phyloP scores from a whole-genome alignment of 352 stramenopile species.

The Phytophthora hibernalis region DNA sequence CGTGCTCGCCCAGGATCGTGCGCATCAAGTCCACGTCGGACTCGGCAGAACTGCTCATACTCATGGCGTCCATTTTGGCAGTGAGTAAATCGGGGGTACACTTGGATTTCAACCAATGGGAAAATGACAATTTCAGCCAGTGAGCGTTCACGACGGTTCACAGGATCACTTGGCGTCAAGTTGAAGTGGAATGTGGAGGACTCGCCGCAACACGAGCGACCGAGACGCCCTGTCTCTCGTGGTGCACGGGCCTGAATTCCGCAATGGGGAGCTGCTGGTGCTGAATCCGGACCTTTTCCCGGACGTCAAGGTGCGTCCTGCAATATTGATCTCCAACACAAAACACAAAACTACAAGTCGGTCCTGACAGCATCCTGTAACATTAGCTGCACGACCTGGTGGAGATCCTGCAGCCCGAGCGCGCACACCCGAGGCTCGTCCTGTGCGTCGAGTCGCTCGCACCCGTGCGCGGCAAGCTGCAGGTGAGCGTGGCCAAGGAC shows the following conservation, averaged over 20 bases:
- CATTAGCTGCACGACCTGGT: slow-evolving; percentile 66
- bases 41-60: slow-evolving; percentile 41
- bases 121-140: neutral
- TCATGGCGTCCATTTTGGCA: slow-evolving; percentile 24
- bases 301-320: slow-evolving; percentile 28
- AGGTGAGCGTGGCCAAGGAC: slow-evolving; percentile 82
- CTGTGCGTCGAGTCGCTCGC: slow-evolving; percentile 69
- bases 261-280: slow-evolving; percentile 69
- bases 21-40: slow-evolving; percentile 89
- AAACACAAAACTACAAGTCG: too few species aligned
- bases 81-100: too few species aligned
- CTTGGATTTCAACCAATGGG: slow-evolving; percentile 14
- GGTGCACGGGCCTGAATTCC: slow-evolving; percentile 78
- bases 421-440: slow-evolving; percentile 65
- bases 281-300: slow-evolving; percentile 82
- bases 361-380: neutral
- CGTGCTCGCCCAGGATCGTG: slow-evolving; percentile 88
- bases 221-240: slow-evolving; percentile 64
- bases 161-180: neutral
- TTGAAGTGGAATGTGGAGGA: slow-evolving; percentile 29
- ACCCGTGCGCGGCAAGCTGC: slow-evolving; percentile 73
- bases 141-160: slow-evolving; percentile 1
- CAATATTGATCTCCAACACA: too few species aligned
- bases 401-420: slow-evolving; percentile 67
- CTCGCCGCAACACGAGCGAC: slow-evolving; percentile 47